A percentile compares a stretch with the other conserved stretches of the same genome.
phyloP scores from a whole-genome alignment of 495 filamentous ascomycete genomes.

The Cairneyella variabilis region DNA sequence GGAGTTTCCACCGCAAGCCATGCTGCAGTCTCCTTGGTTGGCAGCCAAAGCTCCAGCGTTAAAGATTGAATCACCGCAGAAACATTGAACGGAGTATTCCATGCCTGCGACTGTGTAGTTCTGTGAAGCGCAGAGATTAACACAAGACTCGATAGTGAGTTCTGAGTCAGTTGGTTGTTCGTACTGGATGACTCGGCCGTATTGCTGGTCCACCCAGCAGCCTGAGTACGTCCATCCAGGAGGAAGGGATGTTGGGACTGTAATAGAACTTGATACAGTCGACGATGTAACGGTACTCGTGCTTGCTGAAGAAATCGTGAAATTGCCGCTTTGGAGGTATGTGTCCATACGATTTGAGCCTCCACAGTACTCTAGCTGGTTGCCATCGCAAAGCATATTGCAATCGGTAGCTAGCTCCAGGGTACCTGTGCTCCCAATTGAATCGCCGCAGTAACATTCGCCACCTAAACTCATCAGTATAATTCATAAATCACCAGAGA shows the following conservation, averaged over 20 bases:
- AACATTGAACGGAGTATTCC: slow-evolving; percentile 41
- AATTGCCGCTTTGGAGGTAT: background rate
- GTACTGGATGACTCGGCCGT: slow-evolving; percentile 10
- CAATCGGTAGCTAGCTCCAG: slow-evolving; percentile 4
- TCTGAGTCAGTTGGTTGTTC: slow-evolving; percentile 13
- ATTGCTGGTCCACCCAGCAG: slow-evolving; percentile 12
- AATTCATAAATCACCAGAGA: background rate
- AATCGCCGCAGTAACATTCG: slow-evolving; percentile 58
- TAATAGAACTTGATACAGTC: background rate
- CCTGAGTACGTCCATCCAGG: slow-evolving; percentile 17
- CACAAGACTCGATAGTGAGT: slow-evolving; percentile 34
- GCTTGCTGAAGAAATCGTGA: background rate
- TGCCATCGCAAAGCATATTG: slow-evolving; percentile 14
- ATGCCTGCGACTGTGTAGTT: slow-evolving; percentile 40
- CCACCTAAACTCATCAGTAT: slow-evolving; percentile 30
- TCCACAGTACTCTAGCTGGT: slow-evolving; percentile 18
- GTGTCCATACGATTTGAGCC: slow-evolving; percentile 7
- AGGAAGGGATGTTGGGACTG: slow-evolving; percentile 9
- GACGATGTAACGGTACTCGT: slow-evolving; percentile 1
- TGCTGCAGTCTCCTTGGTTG: slow-evolving; percentile 39
- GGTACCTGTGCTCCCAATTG: slow-evolving; percentile 26
- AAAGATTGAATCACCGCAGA: slow-evolving; percentile 16
- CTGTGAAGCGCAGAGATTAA: slow-evolving; percentile 31
- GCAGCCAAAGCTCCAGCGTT: background rate
- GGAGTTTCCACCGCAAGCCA: slow-evolving; percentile 40